Evolutionary conservation across 495 filamentous ascomycete species (phyloP).

Genomic region (Penicillium egyptiacum): DNA sequence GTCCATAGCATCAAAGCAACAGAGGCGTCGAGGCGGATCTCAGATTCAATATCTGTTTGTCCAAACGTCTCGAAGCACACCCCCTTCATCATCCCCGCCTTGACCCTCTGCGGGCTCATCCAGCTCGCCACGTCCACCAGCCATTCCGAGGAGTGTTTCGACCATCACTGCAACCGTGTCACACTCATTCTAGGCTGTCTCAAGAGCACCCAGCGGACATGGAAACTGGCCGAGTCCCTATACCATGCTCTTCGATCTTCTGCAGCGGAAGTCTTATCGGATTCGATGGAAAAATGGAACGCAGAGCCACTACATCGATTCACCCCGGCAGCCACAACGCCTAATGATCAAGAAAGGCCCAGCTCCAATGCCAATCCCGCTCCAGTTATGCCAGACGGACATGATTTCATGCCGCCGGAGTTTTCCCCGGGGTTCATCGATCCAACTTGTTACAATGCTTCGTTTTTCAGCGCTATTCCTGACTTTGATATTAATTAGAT

Average conservation of each 20-base stretch:
- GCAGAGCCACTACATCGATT: constrained; percentile 30
- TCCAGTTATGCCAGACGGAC: constrained; percentile 24
- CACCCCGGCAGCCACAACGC: constrained; percentile 23
- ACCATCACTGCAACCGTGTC: constrained; percentile 46
- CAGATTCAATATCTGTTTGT: constrained; percentile 40
- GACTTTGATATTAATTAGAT: constrained; percentile 26
- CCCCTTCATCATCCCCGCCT: constrained; percentile 35
- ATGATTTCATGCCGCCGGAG: constrained; percentile 31
- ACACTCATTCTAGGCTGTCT: constrained; percentile 41
- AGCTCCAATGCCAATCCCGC: constrained; percentile 18
- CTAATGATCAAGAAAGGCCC: constrained; percentile 23
- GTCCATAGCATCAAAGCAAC: constrained; percentile 47
- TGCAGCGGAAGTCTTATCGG: constrained; percentile 36
- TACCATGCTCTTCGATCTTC: constrained; percentile 32
- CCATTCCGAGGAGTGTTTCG: constrained; percentile 42
- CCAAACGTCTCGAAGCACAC: constrained; percentile 41
- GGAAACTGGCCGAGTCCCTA: constrained; percentile 33
- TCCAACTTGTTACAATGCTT: constrained; percentile 32
- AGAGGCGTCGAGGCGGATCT: constrained; percentile 41
- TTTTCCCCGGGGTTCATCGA: constrained; percentile 30
- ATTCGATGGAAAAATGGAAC: constrained; percentile 36
- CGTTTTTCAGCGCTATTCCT: constrained; percentile 25
- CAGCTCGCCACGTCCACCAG: constrained; percentile 39
- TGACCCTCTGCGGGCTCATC: constrained; percentile 41
- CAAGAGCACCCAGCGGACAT: constrained; percentile 37